Evolutionary conservation across 208 protist species (phyloP).

Genomic region (Angomonas desouzai): DNA sequence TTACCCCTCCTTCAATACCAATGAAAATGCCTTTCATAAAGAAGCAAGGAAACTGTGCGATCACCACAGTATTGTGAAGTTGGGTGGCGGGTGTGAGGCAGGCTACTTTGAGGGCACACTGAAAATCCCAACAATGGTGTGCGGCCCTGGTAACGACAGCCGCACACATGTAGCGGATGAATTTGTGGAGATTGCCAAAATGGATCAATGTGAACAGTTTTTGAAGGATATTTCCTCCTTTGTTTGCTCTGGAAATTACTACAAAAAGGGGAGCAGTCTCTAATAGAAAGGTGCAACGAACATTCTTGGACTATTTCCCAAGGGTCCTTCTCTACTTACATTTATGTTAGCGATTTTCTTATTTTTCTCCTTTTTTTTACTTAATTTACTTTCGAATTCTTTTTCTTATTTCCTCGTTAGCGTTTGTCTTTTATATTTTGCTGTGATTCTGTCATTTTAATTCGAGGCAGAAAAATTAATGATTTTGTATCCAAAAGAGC

Average conservation of each 20-base stretch:
- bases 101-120: constrained; percentile 16
- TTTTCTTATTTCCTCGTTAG: too few relatives aligned
- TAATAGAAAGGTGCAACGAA: too few relatives aligned
- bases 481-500: too few relatives aligned
- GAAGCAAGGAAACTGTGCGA: constrained; percentile 10
- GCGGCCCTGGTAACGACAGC: constrained; percentile 1
- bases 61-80: background rate
- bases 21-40: constrained; percentile 36
- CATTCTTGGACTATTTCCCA: too few relatives aligned
- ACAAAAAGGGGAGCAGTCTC: background rate
- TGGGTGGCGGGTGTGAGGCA: background rate
- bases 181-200: background rate
- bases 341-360: too few relatives aligned
- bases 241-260: background rate
- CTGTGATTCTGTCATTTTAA: too few relatives aligned
- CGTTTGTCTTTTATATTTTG: too few relatives aligned
- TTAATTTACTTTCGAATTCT: too few relatives aligned
- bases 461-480: too few relatives aligned
- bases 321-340: too few relatives aligned
- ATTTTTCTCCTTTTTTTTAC: too few relatives aligned
- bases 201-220: constrained; percentile 5
- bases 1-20: constrained; percentile 27
- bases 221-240: background rate
- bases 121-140: constrained; percentile 13
- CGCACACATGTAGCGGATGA: constrained; percentile 10